A percentile compares a stretch with the other conserved stretches of the same genome.
These are phyloP conservation scores for Ottelia alismoides DNA, from an alignment of 106 monocot genomes.

Conservation along the genomic window DNA sequence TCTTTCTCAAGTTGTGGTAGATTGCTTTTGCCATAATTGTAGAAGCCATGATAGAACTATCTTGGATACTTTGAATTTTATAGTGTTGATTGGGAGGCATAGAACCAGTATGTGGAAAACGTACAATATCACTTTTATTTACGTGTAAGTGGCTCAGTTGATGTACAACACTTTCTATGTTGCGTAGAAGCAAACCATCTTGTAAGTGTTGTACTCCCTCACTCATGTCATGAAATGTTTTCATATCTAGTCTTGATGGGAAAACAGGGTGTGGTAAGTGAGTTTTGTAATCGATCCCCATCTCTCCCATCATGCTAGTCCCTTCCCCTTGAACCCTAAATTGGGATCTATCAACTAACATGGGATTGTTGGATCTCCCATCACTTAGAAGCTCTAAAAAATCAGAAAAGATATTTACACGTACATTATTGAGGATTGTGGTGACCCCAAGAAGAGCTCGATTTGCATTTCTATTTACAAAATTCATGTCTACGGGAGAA, in stretches of 20 bases:
- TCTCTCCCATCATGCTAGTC: not conserved
- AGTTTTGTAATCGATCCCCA: too few relatives aligned
- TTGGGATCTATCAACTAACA: not conserved
- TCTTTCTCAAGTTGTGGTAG: not conserved
- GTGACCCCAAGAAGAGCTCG: conserved; percentile 4
- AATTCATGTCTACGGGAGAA: conserved; percentile 19
- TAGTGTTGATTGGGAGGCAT: not conserved
- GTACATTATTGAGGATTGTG: conserved; percentile 1
- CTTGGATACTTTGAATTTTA: not conserved
- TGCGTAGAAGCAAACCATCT: too few relatives aligned
- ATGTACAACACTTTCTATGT: too few relatives aligned
- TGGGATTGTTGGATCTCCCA: not conserved
- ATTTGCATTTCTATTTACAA: conserved; percentile 14
- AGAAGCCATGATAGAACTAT: not conserved
- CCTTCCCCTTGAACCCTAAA: not conserved
- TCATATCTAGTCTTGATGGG: too few relatives aligned
- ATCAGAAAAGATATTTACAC: conserved; percentile 11
- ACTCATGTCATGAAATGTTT: too few relatives aligned
- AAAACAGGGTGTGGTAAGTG: too few relatives aligned
- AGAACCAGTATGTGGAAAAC: too few relatives aligned
- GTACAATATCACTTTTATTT: too few relatives aligned
- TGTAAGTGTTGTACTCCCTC: too few relatives aligned
- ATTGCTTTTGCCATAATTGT: not conserved
- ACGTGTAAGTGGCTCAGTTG: too few relatives aligned
- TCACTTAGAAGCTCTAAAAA: not conserved